Percentiles rank a stretch among this genome's conserved stretches.
phyloP scores from a whole-genome alignment of 352 stramenopile species.

The Phytophthora tentaculata region DNA sequence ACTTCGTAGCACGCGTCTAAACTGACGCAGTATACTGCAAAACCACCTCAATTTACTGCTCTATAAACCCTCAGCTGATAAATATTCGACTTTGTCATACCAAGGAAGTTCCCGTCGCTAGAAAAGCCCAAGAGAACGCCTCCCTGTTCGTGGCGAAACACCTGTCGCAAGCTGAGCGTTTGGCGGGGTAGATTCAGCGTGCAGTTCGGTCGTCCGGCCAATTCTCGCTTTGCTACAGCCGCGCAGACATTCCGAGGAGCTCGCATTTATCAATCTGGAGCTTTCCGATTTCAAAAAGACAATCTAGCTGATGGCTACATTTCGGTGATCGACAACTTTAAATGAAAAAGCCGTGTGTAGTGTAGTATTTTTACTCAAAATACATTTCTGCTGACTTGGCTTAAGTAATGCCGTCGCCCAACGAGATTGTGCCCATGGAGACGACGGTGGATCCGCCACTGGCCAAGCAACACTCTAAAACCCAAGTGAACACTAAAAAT shows the following conservation, averaged over 20 bases:
- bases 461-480: not conserved
- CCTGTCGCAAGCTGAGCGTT: constrained; percentile 31
- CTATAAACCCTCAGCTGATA: not conserved
- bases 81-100: constrained; percentile 30
- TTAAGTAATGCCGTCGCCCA: constrained; percentile 9
- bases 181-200: constrained; percentile 11
- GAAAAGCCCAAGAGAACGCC: constrained; percentile 75
- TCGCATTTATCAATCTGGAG: no score
- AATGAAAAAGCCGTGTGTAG: not conserved
- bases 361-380: no score
- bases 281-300: no score
- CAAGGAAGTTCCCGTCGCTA: constrained; percentile 62
- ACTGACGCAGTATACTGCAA: constrained; percentile 57
- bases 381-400: not conserved
- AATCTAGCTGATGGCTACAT: not conserved
- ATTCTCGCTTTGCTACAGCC: constrained; percentile 21
- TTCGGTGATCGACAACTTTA: constrained; percentile 1
- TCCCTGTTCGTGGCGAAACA: constrained; percentile 50
- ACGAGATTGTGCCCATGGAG: constrained; percentile 13
- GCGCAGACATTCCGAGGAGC: constrained; percentile 6
- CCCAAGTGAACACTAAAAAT: not conserved
- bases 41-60: not conserved
- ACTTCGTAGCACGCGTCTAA: constrained; percentile 48
- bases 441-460: not conserved
- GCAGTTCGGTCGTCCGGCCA: constrained; percentile 1